These are phyloP conservation scores for Zalerion maritima DNA, from an alignment of 495 filamentous ascomycete species.

Conservation along the genomic window DNA sequence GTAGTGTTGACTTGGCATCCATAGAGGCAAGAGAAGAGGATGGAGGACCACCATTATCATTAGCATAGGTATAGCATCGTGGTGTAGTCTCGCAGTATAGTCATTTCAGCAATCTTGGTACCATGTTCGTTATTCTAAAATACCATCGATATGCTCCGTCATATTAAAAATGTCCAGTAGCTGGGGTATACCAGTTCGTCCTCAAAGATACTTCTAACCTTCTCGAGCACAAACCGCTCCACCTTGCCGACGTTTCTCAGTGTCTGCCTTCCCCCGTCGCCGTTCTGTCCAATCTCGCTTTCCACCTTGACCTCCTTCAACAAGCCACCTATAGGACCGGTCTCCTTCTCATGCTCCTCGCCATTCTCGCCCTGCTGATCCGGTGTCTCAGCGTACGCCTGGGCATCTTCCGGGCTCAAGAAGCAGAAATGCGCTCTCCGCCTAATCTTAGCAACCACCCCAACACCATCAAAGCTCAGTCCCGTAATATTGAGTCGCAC, in stretches of 20 bases:
- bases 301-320: constrained; percentile 89
- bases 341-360: constrained; percentile 9
- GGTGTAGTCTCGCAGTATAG: too few species aligned
- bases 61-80: too few species aligned
- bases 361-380: constrained; percentile 26
- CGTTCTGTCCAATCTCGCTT: constrained; percentile 87
- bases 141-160: constrained; percentile 7
- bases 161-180: constrained; percentile 94
- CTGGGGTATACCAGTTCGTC: constrained; percentile 97
- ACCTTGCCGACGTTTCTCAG: constrained; percentile 98
- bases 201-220: constrained; percentile 92
- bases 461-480: constrained; percentile 85
- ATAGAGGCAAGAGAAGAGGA: too few species aligned
- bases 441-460: constrained; percentile 76
- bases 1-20: too few species aligned
- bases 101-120: too few species aligned
- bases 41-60: too few species aligned
- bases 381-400: constrained; percentile 43
- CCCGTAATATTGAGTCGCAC: constrained; percentile 87
- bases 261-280: constrained; percentile 82
- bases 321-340: constrained; percentile 43
- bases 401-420: constrained; percentile 71
- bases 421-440: constrained; percentile 84
- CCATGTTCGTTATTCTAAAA: neutral
- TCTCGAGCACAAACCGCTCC: constrained; percentile 90